A percentile compares a stretch with the other conserved stretches of the same genome.
Conservation (phyloP, 2,329 filamentous ascomycete genomes). For the Fusarium kyushuense region DNA sequence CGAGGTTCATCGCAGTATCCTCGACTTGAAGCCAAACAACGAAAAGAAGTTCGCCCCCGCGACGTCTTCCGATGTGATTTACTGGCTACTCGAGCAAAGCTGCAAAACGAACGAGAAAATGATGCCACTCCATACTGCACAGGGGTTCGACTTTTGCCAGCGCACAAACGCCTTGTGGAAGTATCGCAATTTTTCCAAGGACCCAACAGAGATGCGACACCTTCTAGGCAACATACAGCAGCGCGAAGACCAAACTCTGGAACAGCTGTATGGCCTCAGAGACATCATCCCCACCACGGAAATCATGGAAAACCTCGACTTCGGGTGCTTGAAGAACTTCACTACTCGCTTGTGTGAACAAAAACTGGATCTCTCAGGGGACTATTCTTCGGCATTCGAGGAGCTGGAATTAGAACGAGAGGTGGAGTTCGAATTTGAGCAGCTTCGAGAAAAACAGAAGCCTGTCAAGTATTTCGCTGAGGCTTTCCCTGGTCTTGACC, state of each 20-base stretch:
- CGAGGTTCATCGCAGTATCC: constrained; percentile 72
- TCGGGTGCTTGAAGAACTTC: background rate
- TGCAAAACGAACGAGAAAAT: constrained; percentile 70
- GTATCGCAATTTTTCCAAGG: constrained; percentile 56
- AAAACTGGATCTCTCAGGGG: background rate
- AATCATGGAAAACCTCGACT: background rate
- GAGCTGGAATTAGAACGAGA: constrained; percentile 72
- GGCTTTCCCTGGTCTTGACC: constrained; percentile 60
- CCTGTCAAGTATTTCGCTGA: constrained; percentile 56
- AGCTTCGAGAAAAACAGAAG: constrained; percentile 66
- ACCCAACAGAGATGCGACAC: constrained; percentile 49
- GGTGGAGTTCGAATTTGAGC: constrained; percentile 69
- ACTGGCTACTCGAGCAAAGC: constrained; percentile 74
- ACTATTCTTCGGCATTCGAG: constrained; percentile 64
- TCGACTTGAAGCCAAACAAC: constrained; percentile 54
- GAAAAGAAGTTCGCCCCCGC: constrained; percentile 10
- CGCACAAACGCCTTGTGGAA: constrained; percentile 62
- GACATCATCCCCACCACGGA: background rate
- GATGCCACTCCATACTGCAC: constrained; percentile 67
- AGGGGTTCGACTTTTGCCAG: constrained; percentile 71
- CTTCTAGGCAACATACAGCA: constrained; percentile 53
- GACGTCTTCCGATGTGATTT: constrained; percentile 50
- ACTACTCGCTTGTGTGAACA: background rate
- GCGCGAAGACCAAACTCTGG: constrained; percentile 67
- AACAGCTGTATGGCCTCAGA: constrained; percentile 66